Evolutionary conservation across 768 basidiomycete genomes (phyloP), one percentile per base, ranked within the genome.

Genomic region (Amanita polypyramis): DNA sequence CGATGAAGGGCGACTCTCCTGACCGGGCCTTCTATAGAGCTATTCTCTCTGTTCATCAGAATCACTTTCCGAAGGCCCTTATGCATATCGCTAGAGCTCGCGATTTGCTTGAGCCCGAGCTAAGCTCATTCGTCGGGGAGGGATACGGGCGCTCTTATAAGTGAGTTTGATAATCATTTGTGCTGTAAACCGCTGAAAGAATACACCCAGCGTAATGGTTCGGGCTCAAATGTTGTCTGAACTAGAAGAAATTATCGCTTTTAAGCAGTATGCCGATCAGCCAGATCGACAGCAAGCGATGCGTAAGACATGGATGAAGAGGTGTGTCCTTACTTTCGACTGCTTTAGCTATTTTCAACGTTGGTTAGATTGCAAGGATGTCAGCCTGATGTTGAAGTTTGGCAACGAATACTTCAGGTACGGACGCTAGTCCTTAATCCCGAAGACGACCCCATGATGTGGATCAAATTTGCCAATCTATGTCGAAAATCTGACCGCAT

Each of bases 181-280:
- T 14, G 39, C 17, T 19, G 8, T 17, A n/a, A 11, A 23, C 29
- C 39, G 40, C 48, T 47, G 29, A 52, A 48, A 9, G 14, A 25
- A 15, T 37, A 56, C 12, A 40, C 47, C 2, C 53, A 97, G 93
- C 59, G 85, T 88, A 27, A 85, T 98, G 74, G 94, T 99, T 47
- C 86, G 96, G 8, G 93, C 96, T 1, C 96, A 99, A 65, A 95
- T 97, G 90, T 73, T 99, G 11, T 93, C 95, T 1, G 96, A 99
- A 60, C 73, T 99, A 5, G 96, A 99, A 59, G 96, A 99, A 60
- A 96, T 98, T 56, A 96, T 99, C 51, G 70, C 80, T 34, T 98
- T 93, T 69, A 98, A 98, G 64, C 87, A 95, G 62, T 82, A 82
- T 54, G 85, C 84, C 17, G 95, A 98, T 62, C 91, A 96, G 60